Percentiles rank a stretch among this genome's conserved stretches.
phyloP scores from a whole-genome alignment of 116 monocot genomes.

The Trichopus zeylanicus region DNA sequence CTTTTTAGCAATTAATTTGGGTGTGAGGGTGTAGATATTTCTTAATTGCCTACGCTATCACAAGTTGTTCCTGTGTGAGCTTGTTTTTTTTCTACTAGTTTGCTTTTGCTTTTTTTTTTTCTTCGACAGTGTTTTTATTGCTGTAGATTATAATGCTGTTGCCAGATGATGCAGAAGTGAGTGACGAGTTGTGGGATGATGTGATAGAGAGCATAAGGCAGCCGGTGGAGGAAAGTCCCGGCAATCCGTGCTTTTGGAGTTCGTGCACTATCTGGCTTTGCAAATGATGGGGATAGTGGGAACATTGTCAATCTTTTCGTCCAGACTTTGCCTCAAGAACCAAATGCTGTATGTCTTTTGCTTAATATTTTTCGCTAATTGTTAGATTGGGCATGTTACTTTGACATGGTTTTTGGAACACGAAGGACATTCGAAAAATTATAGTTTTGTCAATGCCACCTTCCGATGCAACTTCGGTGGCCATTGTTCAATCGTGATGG shows the following conservation, averaged over 20 bases:
- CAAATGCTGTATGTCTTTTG: slow-evolving; percentile 52
- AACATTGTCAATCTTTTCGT: slow-evolving; percentile 59
- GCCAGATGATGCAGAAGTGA: slow-evolving; percentile 90
- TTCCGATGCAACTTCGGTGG: slow-evolving; percentile 35
- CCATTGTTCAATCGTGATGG: slow-evolving; percentile 66
- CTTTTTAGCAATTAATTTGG: too few species aligned
- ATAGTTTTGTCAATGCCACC: slow-evolving; percentile 73
- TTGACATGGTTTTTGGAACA: slow-evolving; percentile 2
- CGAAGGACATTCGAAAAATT: slow-evolving; percentile 69
- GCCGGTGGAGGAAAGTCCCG: slow-evolving; percentile 59
- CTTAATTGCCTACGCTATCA: too few species aligned
- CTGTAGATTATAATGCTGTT: slow-evolving; percentile 74
- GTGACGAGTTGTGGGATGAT: slow-evolving; percentile 88
- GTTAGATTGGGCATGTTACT: background rate
- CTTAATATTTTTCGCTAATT: background rate
- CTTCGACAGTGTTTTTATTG: too few species aligned
- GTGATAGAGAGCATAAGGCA: slow-evolving; percentile 79
- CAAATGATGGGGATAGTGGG: slow-evolving; percentile 43
- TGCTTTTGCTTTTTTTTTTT: too few species aligned
- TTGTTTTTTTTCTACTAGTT: too few species aligned
- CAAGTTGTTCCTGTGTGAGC: too few species aligned
- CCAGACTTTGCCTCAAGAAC: slow-evolving; percentile 46
- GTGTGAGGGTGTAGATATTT: too few species aligned
- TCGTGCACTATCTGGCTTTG: slow-evolving; percentile 73
- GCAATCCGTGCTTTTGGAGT: slow-evolving; percentile 72